Base-by-base conservation (phyloP, 768 basidiomycete species). In the Tricholomella constricta region DNA sequence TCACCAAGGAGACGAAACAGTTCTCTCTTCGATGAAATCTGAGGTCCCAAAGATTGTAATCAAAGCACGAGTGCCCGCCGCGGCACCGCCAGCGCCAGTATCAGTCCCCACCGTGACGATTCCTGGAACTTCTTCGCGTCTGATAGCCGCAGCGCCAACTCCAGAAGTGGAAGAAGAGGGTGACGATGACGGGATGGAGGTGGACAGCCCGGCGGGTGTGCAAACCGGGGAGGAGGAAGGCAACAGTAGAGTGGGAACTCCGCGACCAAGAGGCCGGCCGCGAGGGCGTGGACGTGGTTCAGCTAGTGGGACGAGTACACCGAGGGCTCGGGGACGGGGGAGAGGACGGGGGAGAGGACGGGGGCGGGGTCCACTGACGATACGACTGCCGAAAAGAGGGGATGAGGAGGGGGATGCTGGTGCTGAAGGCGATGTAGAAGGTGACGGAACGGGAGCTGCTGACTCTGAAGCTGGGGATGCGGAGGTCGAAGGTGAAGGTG, bases 21-120 rank as follows among this genome's bases (percentile, higher is more conserved):
- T 6, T 9, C 7, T 26, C 6, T 19, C 12, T n/a, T 6, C 27
- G 36, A 57, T 51, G 49, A 52, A 49, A 40, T 40, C 55, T 19
- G 40, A 43, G n/a, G 51, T 60, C n/a, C 58, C 76, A 31, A 81
- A 79, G 71, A 81, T 81, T 53, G 71, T 81, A 46, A 79, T 81
- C 48, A 79, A 76, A 60, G 72, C 78, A 19, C 71, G 77, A 38
- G 49, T 59, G 29, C 52, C 64, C 10, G 58, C 71, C 36, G 56
- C 69, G 47, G n/a, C n/a, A n/a, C 54, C 25, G 49, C 65, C 40
- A 62, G 63, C 43, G 52, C 63, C 38, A 51, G 61, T 23, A 48
- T 59, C 45, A 52, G 56, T 11, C 4, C 58, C 58, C 2, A 59
- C 51, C 11, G 44, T 59, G 4, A 56, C 54, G 12, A 55, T 59